Base-by-base conservation (phyloP, 345 rosid species). In the Eucalyptus camaldulensis region DNA sequence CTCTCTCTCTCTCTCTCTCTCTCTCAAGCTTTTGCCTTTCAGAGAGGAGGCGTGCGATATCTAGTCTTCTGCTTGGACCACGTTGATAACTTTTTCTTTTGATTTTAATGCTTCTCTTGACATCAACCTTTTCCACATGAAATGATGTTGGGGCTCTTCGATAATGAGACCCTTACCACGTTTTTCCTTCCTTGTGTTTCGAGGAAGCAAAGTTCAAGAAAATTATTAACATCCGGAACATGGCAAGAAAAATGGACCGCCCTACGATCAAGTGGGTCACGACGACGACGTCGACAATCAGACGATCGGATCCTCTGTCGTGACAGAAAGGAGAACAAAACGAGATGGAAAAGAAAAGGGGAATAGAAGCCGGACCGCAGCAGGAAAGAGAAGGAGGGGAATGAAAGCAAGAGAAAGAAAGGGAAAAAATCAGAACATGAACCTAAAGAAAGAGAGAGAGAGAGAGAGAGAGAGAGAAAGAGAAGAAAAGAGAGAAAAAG, bases 31-130 rank as follows among this genome's bases (percentile, higher is more conserved):
- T 76, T 76, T 76, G 80, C 87, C 67, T 50, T 60, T 67, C 33
- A 31, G 76, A 80, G 86, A 43, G 89, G 90, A 90, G 83, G 93
- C 93, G 92, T 92, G 94, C 93, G 56, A 91, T 86, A 22, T 21
- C 62, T 86, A 86, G 87, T 86, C 44, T 85, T 85, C 54, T 87
- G 87, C 92, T 87, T 93, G 95, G 95, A 92, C 93, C 95, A 90
- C 95, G 90, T 90, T 88, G 60, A 60, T 43, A 13, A 56, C 62
- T 43, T 50, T 87, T 88, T 76, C 76, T 87, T 80, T 89, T 86
- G 88, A 67, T 50, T 89, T 91, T 51, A 90, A 90, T 92, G 92
- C 87, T 86, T 33, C 87, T 11, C 87, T 51, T 31, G 87, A 50
- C 12, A 33, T 31, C 92, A 69, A 76, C 29, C 88, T 65, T 89